Base-by-base conservation (phyloP, 176 grass and related monocot genomes). In the Triticum urartu region DNA sequence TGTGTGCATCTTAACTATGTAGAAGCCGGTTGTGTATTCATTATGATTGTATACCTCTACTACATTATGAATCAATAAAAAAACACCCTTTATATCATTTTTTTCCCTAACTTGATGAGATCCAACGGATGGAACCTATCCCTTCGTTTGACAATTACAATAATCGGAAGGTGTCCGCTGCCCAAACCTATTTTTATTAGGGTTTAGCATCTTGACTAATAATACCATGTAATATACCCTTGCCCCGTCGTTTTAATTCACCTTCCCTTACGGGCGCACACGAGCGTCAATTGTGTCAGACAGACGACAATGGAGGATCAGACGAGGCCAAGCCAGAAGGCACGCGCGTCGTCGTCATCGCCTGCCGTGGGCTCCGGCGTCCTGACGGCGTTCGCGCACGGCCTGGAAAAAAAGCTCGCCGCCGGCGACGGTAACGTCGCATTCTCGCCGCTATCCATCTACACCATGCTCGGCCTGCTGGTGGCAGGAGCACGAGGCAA, bases 391-490 rank as follows among this genome's bases (percentile, higher is more conserved):
- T 33, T 82, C 45, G 43, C 47, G 1, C 80, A 71, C 3, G 45
- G 65, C 65, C 20, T 82, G 11, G 45, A 21, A 4, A 82, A 82
- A 47, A 12, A 58, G 11, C 47, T 82, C 0, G 20, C 65, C 6
- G 20, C 32, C 0, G 21, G 21, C 20, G 1, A 42, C 5, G 17
- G 35, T 83, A 89, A 90, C 47, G 30, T 86, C 72, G 83, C 39
- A 15, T 72, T 90, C 88, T 90, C 88, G 3, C 72, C 79, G 25
- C 61, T 90, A 3, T 90, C 88, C 60, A n/a, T 90, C 18, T 79
- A 76, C 72, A 52, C 72, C 33, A 28, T 66, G 15, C 83, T 86
- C 50, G 20, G 48, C 36, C 13, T 64, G 21, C 59, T 79, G 12
- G 56, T 36, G 3, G 59, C 59, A 12, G 78, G 78, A 24, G 78